These are phyloP conservation scores for Prunus dulcis DNA, from an alignment of 306 rosid species.

Conservation along the genomic window DNA sequence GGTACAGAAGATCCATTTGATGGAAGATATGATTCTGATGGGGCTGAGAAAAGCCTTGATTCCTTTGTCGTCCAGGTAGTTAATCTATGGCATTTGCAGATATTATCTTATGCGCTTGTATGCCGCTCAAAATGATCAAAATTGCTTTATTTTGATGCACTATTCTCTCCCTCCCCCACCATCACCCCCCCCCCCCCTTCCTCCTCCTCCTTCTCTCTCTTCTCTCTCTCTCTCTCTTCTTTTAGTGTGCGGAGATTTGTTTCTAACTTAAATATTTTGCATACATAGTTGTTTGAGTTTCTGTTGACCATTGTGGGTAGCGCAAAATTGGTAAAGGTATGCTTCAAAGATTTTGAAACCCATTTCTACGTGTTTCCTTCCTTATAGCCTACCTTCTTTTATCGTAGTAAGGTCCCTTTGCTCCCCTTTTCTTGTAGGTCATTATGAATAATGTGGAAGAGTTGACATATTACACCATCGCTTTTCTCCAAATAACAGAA, in stretches of 20 bases:
- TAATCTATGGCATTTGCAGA: constrained; percentile 10
- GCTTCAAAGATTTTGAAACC: constrained; percentile 17
- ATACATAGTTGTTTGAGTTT: constrained; percentile 83
- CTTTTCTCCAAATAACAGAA: constrained; percentile 88
- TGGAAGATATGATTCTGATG: constrained; percentile 96
- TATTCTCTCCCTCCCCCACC: no score
- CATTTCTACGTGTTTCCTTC: constrained; percentile 23
- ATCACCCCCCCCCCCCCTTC: no score
- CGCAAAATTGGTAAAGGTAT: constrained; percentile 65
- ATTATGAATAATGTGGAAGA: constrained; percentile 64
- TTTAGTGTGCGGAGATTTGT: not conserved
- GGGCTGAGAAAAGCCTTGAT: constrained; percentile 85
- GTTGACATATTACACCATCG: constrained; percentile 80
- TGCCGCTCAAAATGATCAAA: not conserved
- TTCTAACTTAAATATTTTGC: constrained; percentile 21
- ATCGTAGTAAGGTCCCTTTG: constrained; percentile 8
- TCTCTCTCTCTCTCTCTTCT: no score
- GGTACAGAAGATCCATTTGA: constrained; percentile 73
- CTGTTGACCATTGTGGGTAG: constrained; percentile 77
- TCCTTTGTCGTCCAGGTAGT: constrained; percentile 86
- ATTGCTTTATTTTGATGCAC: not conserved
- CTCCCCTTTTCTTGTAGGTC: constrained; percentile 35
- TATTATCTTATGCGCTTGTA: not conserved
- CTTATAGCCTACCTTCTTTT: not conserved
- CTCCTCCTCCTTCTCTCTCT: no score